Conservation (phyloP, 306 rosid genomes). For the Fragaria vesca region DNA sequence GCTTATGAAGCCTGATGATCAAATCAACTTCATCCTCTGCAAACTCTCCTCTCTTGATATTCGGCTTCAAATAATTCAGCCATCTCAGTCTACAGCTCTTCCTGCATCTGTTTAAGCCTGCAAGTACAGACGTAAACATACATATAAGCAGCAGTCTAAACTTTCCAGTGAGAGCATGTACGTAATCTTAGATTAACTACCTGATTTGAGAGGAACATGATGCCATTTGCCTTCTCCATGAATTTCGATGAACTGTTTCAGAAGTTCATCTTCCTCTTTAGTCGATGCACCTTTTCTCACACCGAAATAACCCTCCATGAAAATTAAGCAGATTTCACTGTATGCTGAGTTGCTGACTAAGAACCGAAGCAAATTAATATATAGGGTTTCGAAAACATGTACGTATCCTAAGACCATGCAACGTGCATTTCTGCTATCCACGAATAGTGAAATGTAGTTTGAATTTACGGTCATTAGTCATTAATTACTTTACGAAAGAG, state of each 20-base stretch:
- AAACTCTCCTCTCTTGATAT: constrained; percentile 17
- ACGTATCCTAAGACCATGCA: neutral
- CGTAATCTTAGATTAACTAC: neutral
- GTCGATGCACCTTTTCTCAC: constrained; percentile 11
- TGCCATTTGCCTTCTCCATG: constrained; percentile 17
- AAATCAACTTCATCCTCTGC: constrained; percentile 6
- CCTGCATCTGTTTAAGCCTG: constrained; percentile 11
- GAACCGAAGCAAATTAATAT: neutral
- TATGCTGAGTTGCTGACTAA: neutral
- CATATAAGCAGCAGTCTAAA: neutral
- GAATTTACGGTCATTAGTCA: neutral
- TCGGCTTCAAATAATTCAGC: constrained; percentile 12
- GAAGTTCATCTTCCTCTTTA: constrained; percentile 7
- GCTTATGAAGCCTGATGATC: constrained; percentile 11
- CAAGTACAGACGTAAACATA: neutral
- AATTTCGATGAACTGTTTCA: neutral
- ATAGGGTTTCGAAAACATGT: neutral
- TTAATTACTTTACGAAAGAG: neutral
- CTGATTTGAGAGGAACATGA: constrained; percentile 1
- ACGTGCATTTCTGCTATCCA: constrained; percentile 3
- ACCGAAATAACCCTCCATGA: neutral
- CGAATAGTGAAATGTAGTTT: neutral
- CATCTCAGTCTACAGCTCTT: constrained; percentile 17
- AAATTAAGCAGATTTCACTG: neutral
- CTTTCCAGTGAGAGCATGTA: neutral